Conservation (phyloP, 805 yeast genomes). For the Babjeviella inositovora region DNA sequence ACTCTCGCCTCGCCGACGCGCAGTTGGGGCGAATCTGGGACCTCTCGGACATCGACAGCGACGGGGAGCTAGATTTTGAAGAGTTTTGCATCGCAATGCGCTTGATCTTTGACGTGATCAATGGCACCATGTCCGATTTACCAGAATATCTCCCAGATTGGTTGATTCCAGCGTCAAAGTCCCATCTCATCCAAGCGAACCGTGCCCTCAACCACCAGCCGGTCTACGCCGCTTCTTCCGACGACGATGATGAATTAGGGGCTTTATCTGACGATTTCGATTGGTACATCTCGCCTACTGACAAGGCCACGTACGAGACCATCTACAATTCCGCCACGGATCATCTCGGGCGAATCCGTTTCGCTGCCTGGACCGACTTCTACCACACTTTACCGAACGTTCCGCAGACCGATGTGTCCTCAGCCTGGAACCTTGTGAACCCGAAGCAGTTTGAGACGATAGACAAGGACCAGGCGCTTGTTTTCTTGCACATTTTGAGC, state of each 20-base stretch:
- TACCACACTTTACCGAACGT: constrained; percentile 56
- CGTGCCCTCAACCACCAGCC: constrained; percentile 30
- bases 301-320: constrained; percentile 61
- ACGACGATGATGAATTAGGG: constrained; percentile 51
- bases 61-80: constrained; percentile 86
- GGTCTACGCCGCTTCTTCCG: constrained; percentile 12
- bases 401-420: constrained; percentile 71
- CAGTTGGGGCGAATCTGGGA: constrained; percentile 81
- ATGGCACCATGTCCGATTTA: constrained; percentile 39
- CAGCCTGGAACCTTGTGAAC: constrained; percentile 91
- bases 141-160: constrained; percentile 76
- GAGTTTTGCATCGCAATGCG: constrained; percentile 98
- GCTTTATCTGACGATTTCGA: constrained; percentile 57
- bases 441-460: constrained; percentile 79
- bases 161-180: constrained; percentile 84
- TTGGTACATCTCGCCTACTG: constrained; percentile 93
- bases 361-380: constrained; percentile 51
- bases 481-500: constrained; percentile 78
- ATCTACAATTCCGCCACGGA: constrained; percentile 66
- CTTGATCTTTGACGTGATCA: constrained; percentile 78
- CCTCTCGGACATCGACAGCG: constrained; percentile 82
- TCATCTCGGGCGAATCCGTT: constrained; percentile 63
- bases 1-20: constrained; percentile 69
- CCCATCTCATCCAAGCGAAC: constrained; percentile 75
- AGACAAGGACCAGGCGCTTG: constrained; percentile 85